Evolutionary conservation across 2,329 filamentous ascomycete genomes (phyloP).

Genomic region (Sphaerulina populicola): DNA sequence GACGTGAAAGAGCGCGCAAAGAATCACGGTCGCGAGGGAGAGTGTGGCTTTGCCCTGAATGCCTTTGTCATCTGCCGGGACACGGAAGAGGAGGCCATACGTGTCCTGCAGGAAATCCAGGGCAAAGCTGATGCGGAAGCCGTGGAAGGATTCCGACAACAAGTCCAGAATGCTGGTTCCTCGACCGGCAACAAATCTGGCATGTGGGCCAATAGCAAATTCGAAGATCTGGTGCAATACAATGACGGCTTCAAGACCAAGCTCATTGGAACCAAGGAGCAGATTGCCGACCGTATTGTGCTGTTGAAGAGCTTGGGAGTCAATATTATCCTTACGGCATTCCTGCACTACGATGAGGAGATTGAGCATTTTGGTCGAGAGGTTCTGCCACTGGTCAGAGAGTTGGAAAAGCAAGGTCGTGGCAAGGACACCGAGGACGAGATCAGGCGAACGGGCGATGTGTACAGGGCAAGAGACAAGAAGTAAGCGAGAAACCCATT

Average conservation of each 20-base stretch:
- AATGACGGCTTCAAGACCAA: conserved; percentile 52
- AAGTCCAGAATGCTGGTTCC: conserved; percentile 45
- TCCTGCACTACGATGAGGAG: conserved; percentile 48
- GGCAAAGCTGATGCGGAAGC: conserved; percentile 47
- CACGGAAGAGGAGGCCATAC: conserved; percentile 45
- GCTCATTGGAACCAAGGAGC: conserved; percentile 46
- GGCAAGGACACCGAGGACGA: conserved; percentile 43
- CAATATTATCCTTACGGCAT: conserved; percentile 41
- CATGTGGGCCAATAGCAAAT: conserved; percentile 48
- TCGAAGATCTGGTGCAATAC: conserved; percentile 49
- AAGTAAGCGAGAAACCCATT: conserved; percentile 16
- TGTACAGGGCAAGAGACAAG: conserved; percentile 35
- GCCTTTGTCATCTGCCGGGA: conserved; percentile 46
- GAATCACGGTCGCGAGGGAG: conserved; percentile 38
- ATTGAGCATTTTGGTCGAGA: conserved; percentile 44
- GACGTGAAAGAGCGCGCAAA: conserved; percentile 43
- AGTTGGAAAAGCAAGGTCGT: conserved; percentile 42
- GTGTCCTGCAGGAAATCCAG: conserved; percentile 45
- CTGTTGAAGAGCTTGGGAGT: conserved; percentile 42
- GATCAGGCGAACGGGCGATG: conserved; percentile 42
- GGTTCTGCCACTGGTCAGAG: conserved; percentile 42
- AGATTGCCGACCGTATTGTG: conserved; percentile 45
- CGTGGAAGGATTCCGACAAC: conserved; percentile 43
- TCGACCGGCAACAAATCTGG: conserved; percentile 43
- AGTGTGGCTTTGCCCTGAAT: conserved; percentile 46